Base-by-base conservation (phyloP, 371 early-diverging fungal genomes). In the Lichtheimia ornata region DNA sequence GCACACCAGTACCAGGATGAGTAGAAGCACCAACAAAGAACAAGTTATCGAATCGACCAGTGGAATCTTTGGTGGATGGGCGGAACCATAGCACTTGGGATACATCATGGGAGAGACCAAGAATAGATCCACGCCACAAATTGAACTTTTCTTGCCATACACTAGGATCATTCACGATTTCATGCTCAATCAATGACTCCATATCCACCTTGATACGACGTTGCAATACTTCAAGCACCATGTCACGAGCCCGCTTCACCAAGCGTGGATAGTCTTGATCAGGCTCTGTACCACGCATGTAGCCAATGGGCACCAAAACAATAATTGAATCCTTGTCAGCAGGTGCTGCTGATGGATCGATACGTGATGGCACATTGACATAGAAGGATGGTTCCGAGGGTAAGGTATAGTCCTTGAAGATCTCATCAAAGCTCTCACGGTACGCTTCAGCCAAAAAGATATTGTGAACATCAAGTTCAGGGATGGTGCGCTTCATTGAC, bases 1-100 rank as follows among this genome's bases (percentile, higher is more conserved):
- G 88, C 6, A 88, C 88, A 59, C 88, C 88, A 15, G 87, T 86
- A 22, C 88, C 88, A 5, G 88, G 88, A 65, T 88, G 86, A 2
- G 88, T 84, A 18, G 81, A 82, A 4, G 84, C 83, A 52, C 87
- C 88, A 30, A 86, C 87, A 69, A 88, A 88, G 69, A 83, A 88
- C 43, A 86, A 44, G 45, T 88, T 88, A 54, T 81, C 71, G 53
- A 66, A 79, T 4, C 82, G 73, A 9, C 68, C 70, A 1, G 76
- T 73, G 1, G 77, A 76, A 61, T 88, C 85, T 47, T 79, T 68
- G 30, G 84, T 85, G 18, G 74, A 70, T 0, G 88, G 88, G 40
- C 88, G 70, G 64, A 88, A 81, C 74, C 82, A 84, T 1, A 79
- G 65, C 0, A 88, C 88, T 62, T 88, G 87, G 12, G 77, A 47